Conservation (phyloP, 352 stramenopile species). For the Pythium vanterpoolii region DNA sequence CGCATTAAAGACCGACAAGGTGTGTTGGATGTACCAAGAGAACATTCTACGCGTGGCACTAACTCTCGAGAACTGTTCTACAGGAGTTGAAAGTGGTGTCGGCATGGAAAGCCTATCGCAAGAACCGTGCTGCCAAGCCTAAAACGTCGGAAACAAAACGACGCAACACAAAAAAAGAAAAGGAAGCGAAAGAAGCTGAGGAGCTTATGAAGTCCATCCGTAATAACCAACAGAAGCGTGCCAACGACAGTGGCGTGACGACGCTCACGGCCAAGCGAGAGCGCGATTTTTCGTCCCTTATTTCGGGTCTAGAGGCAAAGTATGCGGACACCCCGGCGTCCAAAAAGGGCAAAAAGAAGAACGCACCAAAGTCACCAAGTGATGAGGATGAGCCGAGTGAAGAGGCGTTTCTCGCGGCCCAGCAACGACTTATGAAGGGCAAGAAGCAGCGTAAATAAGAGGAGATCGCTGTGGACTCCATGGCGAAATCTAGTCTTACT, state of each 20-base stretch:
- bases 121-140: constrained; percentile 33
- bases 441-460: constrained; percentile 25
- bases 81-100: constrained; percentile 35
- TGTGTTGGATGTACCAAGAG: constrained; percentile 9
- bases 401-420: constrained; percentile 58
- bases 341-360: constrained; percentile 37
- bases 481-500: no score
- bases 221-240: constrained; percentile 42
- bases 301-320: constrained; percentile 60
- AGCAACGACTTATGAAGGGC: constrained; percentile 42
- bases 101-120: constrained; percentile 46
- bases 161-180: constrained; percentile 47
- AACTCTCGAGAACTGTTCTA: not conserved
- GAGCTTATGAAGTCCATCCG: constrained; percentile 60
- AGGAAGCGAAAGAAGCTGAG: constrained; percentile 60
- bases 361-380: not conserved
- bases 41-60: not conserved
- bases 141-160: constrained; percentile 42
- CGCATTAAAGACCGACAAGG: constrained; percentile 49
- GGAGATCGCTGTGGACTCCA: no score
- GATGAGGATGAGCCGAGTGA: constrained; percentile 42
- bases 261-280: constrained; percentile 45
- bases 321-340: constrained; percentile 41
- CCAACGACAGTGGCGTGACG: constrained; percentile 25
- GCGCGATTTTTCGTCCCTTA: constrained; percentile 51